These are phyloP conservation scores for Backusella tarrabulga DNA, from an alignment of 192 early-diverging fungal genomes.

Conservation along the genomic window DNA sequence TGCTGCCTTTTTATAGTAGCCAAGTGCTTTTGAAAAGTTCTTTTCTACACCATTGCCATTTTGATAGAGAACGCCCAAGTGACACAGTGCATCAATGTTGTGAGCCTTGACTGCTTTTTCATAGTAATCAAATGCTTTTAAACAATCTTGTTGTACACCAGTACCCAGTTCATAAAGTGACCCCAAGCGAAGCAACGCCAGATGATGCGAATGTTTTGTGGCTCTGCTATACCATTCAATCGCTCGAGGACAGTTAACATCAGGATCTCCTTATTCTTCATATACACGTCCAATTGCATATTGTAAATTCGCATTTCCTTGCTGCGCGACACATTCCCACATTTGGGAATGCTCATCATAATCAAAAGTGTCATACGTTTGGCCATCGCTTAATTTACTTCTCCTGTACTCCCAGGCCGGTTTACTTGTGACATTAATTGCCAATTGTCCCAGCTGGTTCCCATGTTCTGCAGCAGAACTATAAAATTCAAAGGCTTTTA, in stretches of 20 bases:
- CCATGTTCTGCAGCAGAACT: neutral
- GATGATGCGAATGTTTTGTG: neutral
- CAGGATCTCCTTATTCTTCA: neutral
- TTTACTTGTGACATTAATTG: neutral
- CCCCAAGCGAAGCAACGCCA: neutral
- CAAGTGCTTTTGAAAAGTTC: neutral
- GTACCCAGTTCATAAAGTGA: neutral
- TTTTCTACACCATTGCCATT: neutral
- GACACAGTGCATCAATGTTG: neutral
- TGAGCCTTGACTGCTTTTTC: neutral
- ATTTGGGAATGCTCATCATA: neutral
- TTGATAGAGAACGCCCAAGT: neutral
- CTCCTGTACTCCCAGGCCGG: neutral
- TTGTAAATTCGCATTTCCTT: neutral
- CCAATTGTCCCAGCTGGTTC: neutral
- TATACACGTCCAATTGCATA: neutral
- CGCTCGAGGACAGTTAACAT: neutral
- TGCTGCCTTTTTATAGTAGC: neutral
- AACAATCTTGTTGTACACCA: neutral
- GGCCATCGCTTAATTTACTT: neutral
- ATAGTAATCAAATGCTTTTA: neutral
- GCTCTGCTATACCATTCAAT: neutral
- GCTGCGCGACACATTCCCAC: neutral
- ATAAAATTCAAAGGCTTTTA: neutral
- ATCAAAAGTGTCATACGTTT: neutral